Base-by-base conservation (phyloP, 495 filamentous ascomycete genomes). In the Penicillium lividum region DNA sequence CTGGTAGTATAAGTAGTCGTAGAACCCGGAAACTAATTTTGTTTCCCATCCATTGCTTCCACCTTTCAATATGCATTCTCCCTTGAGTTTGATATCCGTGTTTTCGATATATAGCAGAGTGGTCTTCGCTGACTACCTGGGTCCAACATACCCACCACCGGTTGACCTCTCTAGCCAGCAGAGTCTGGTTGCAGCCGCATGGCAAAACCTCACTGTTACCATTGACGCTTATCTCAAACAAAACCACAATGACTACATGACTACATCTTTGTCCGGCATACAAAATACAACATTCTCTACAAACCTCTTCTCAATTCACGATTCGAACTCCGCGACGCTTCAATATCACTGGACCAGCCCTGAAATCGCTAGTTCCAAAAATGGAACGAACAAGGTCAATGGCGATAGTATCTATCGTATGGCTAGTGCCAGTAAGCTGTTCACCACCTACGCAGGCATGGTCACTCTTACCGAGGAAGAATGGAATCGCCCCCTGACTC, bases 401-500 rank as follows among this genome's bases (percentile, higher is more conserved):
- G 72, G 63, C 7, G 62, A 82, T 49, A 79, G 73, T 4, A 72
- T 85, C 18, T 84, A 81, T 59, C 73, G 77, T 10, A 60, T 83
- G 8, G 82, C 77, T 8, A 84, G 80, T 53, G 64, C 82, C 31
- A 78, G 79, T 0, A 85, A 85, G 55, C 66, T 84, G 18, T 73
- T 82, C 50, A 75, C 81, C 0, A 73, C 75, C 0, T 72, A 80
- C 18, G 71, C 73, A 1, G 55, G 77, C 0, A 62, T 84, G 38
- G 54, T 79, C 11, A 59, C 72, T 27, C 62, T 74, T 33, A 60
- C 61, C 6, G 56, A 61, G 0, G 65, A 74, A 4, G 73, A 75
- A 27, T 65, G 77, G 63, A 75, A 84, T 8, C 75, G 76, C 31
- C 69, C 75, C 0, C 63, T 84, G 40, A 77, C 75, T 3, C 66